These are phyloP conservation scores for Mycosarcoma mackinlayi DNA, from an alignment of 1,284 basidiomycete species.

Conservation along the genomic window DNA sequence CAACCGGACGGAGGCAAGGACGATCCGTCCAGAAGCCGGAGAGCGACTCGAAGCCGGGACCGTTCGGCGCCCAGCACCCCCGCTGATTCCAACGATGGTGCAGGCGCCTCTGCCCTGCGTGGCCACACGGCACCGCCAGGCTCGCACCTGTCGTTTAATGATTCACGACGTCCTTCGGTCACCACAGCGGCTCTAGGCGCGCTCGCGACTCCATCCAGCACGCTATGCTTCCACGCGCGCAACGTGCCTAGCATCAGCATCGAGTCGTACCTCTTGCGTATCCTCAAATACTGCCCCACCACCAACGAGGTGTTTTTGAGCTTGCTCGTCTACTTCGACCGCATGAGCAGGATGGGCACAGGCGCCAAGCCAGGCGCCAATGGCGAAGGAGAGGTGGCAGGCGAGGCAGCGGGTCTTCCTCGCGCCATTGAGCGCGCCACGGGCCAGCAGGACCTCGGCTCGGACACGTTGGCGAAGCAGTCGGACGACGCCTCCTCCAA, in stretches of 20 bases:
- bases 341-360: constrained; percentile 76
- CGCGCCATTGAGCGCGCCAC: constrained; percentile 35
- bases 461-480: constrained; percentile 4
- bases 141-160: constrained; percentile 51
- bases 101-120: constrained; percentile 3
- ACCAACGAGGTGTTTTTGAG: constrained; percentile 97
- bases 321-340: constrained; percentile 94
- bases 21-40: constrained; percentile 24
- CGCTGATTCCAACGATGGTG: constrained; percentile 3
- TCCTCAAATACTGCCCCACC: constrained; percentile 97
- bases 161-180: constrained; percentile 53
- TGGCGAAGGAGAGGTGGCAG: constrained; percentile 43
- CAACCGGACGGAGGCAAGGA: constrained; percentile 51
- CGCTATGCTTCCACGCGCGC: constrained; percentile 92
- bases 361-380: constrained; percentile 52
- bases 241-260: constrained; percentile 94
- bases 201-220: constrained; percentile 81
- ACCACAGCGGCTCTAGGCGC: constrained; percentile 83
- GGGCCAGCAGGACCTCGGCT: constrained; percentile 6
- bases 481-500: constrained; percentile 10
- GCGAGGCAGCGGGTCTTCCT: constrained; percentile 51
- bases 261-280: constrained; percentile 91
- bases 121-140: constrained; percentile 31
- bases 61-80: constrained; percentile 28
- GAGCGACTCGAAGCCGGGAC: constrained; percentile 27